Percentiles rank a stretch among this genome's conserved stretches.
phyloP scores from a whole-genome alignment of 2,329 filamentous ascomycete species.

The Xylariomycetidae sp. region DNA sequence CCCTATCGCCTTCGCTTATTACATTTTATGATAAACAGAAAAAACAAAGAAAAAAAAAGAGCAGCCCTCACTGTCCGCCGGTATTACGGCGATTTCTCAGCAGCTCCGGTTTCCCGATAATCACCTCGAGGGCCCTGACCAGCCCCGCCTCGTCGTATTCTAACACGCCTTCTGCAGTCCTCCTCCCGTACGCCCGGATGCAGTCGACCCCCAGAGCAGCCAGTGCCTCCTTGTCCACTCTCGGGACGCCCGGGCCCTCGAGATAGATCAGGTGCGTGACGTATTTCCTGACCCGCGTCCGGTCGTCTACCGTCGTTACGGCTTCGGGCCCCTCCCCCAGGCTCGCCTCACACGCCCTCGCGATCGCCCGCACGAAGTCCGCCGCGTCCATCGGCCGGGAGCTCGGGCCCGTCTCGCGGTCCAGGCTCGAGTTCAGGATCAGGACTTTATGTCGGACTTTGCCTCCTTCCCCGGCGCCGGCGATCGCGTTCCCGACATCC shows the following conservation, averaged over 20 bases:
- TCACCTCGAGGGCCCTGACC: constrained; percentile 69
- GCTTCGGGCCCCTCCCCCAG: constrained; percentile 31
- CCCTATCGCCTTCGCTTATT: too few species aligned
- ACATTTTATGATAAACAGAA: too few species aligned
- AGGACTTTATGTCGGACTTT: constrained; percentile 70
- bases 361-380: constrained; percentile 80
- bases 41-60: too few species aligned
- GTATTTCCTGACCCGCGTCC: constrained; percentile 42
- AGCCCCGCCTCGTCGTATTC: constrained; percentile 74
- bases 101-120: constrained; percentile 57
- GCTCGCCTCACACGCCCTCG: constrained; percentile 67
- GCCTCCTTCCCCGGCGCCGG: constrained; percentile 20
- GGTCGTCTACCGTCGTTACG: background rate
- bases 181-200: constrained; percentile 71
- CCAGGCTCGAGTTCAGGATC: constrained; percentile 76
- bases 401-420: constrained; percentile 79
- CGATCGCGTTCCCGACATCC: constrained; percentile 62
- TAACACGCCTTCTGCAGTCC: constrained; percentile 46
- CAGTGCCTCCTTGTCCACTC: constrained; percentile 63
- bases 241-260: constrained; percentile 64
- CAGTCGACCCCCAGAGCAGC: constrained; percentile 68
- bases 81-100: constrained; percentile 43
- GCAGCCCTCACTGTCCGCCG: constrained; percentile 20
- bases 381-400: constrained; percentile 61
- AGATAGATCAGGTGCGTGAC: constrained; percentile 83